A percentile compares a stretch with the other conserved stretches of the same genome.
phyloP scores from a whole-genome alignment of 495 filamentous ascomycete genomes.

The Annulohypoxylon stygium region DNA sequence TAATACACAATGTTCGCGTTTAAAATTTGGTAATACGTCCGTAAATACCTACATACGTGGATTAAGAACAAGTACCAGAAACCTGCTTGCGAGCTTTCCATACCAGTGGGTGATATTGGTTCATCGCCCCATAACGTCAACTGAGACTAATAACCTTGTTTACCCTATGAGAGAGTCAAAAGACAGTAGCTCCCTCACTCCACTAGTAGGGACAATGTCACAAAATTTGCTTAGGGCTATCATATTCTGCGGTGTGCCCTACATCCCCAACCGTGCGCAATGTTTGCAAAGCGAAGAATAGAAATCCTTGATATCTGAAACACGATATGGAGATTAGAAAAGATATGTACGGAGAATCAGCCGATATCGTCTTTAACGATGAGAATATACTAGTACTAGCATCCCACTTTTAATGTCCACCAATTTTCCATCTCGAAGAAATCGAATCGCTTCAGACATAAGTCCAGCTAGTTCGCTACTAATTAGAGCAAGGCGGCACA shows the following conservation, averaged over 20 bases:
- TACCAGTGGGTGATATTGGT: neutral
- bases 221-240: slow-evolving; percentile 11
- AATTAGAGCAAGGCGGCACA: neutral
- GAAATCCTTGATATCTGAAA: neutral
- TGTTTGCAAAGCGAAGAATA: slow-evolving; percentile 1
- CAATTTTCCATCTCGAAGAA: neutral
- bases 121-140: neutral
- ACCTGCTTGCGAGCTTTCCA: slow-evolving; percentile 4
- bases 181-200: neutral
- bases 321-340: neutral
- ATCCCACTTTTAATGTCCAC: slow-evolving; percentile 1
- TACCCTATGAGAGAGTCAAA: neutral
- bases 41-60: neutral
- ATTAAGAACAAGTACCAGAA: neutral
- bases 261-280: slow-evolving; percentile 7
- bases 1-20: neutral
- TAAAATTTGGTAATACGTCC: neutral
- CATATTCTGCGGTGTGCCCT: slow-evolving; percentile 8
- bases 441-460: neutral
- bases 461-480: neutral
- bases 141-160: neutral
- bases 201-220: neutral
- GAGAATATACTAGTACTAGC: neutral
- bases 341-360: neutral
- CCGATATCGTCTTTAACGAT: neutral